A percentile compares a stretch with the other conserved stretches of the same genome.
phyloP scores from a whole-genome alignment of 306 rosid species.

The Glycine latifolia region DNA sequence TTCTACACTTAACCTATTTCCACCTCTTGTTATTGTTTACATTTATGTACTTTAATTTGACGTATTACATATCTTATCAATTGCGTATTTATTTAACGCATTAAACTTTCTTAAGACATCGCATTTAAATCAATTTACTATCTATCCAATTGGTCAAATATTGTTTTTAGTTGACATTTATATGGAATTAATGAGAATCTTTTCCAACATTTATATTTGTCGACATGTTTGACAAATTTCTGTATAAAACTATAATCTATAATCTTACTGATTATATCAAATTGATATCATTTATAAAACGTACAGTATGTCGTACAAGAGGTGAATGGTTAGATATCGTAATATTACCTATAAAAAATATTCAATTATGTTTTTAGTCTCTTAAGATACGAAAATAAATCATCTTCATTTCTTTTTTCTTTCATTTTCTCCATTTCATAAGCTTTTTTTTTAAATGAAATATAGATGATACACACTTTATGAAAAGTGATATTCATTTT shows the following conservation, averaged over 20 bases:
- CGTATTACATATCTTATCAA: background rate
- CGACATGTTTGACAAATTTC: background rate
- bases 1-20: background rate
- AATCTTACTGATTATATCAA: background rate
- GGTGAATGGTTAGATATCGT: too few relatives aligned
- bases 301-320: too few relatives aligned
- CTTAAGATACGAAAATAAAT: too few relatives aligned
- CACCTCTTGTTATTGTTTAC: background rate
- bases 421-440: too few relatives aligned
- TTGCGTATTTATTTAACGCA: background rate
- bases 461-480: too few relatives aligned
- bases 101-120: background rate
- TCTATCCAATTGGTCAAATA: background rate
- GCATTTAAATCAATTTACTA: background rate
- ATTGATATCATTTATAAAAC: background rate
- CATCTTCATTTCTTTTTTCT: too few relatives aligned
- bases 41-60: background rate
- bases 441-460: too few relatives aligned
- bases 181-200: background rate
- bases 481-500: too few relatives aligned
- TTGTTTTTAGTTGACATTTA: background rate
- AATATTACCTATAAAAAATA: too few relatives aligned
- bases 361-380: too few relatives aligned
- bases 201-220: background rate
- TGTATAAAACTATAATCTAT: background rate